Conservation (phyloP, 2,329 filamentous ascomycete genomes). For the Chrysoporthe puriensis region DNA sequence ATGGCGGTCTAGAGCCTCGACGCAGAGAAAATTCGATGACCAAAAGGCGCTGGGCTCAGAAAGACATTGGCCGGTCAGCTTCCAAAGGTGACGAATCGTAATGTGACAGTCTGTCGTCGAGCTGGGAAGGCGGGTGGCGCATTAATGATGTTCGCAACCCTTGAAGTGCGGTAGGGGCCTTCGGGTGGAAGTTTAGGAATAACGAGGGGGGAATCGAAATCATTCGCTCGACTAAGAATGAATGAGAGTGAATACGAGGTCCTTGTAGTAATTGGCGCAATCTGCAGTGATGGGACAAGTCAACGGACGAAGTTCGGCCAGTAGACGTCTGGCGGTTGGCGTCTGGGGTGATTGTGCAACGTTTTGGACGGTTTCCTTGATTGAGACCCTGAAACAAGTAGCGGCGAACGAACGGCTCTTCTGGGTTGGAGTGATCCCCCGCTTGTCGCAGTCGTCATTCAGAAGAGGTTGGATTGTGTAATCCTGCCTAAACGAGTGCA, state of each 20-base stretch:
- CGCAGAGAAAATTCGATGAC: constrained; percentile 1
- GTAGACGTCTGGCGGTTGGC: constrained; percentile 10
- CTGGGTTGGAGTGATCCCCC: constrained; percentile 16
- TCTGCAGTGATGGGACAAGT: constrained; percentile 3
- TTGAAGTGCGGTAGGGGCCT: constrained; percentile 11
- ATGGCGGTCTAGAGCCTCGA: not conserved
- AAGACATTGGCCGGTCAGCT: constrained; percentile 9
- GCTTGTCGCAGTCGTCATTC: constrained; percentile 25
- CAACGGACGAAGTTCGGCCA: constrained; percentile 5
- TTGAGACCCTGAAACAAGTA: constrained; percentile 17
- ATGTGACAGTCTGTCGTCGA: constrained; percentile 16
- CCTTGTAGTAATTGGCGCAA: not conserved
- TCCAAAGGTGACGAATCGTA: constrained; percentile 11
- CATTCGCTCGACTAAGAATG: not conserved
- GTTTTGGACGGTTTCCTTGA: constrained; percentile 18
- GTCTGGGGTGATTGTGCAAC: not conserved
- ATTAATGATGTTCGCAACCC: constrained; percentile 22
- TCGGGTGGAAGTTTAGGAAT: constrained; percentile 15
- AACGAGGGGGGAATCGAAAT: constrained; percentile 8
- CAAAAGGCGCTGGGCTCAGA: not conserved
- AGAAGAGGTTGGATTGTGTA: constrained; percentile 14
- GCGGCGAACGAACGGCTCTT: constrained; percentile 16
- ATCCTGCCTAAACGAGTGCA: constrained; percentile 11
- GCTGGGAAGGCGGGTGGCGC: constrained; percentile 16
- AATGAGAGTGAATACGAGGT: not conserved